A percentile compares a stretch with the other conserved stretches of the same genome.
These are phyloP conservation scores for Sporothrix globosa DNA, from an alignment of 2,329 filamentous ascomycete species.

Conservation along the genomic window DNA sequence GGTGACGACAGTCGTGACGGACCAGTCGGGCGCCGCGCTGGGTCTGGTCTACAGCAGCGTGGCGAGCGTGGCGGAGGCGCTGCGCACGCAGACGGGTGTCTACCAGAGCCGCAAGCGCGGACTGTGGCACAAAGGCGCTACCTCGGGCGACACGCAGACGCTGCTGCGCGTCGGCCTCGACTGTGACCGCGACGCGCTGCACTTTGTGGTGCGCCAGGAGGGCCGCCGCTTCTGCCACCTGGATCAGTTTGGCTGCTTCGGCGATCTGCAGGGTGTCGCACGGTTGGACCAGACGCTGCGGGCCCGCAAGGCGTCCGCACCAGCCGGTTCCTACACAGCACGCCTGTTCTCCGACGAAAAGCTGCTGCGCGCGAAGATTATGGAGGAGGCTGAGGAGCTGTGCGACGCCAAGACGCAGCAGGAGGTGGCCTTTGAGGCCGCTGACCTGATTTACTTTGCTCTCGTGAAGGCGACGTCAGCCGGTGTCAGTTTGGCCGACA, in stretches of 20 bases:
- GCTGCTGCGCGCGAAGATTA: slow-evolving; percentile 90
- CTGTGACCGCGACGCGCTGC: slow-evolving; percentile 90
- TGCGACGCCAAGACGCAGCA: slow-evolving; percentile 70
- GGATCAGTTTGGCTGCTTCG: slow-evolving; percentile 90
- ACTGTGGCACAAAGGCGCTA: slow-evolving; percentile 94
- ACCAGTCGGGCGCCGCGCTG: slow-evolving; percentile 80
- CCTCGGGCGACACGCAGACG: slow-evolving; percentile 91
- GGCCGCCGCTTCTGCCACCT: slow-evolving; percentile 91
- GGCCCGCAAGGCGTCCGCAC: slow-evolving; percentile 79
- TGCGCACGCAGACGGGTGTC: slow-evolving; percentile 77
- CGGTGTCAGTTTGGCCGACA: slow-evolving; percentile 83
- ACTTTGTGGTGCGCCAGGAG: slow-evolving; percentile 86
- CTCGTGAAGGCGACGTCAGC: slow-evolving; percentile 84
- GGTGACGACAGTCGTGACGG: slow-evolving; percentile 86
- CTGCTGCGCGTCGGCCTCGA: slow-evolving; percentile 82
- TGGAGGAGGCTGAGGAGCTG: slow-evolving; percentile 96
- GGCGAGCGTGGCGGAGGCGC: slow-evolving; percentile 83
- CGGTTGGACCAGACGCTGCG: slow-evolving; percentile 85
- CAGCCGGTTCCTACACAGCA: slow-evolving; percentile 89
- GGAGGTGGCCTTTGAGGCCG: slow-evolving; percentile 90
- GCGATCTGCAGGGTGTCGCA: slow-evolving; percentile 77
- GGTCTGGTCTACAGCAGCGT: slow-evolving; percentile 94
- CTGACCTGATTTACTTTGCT: slow-evolving; percentile 94
- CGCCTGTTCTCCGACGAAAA: slow-evolving; percentile 90
- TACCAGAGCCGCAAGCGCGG: slow-evolving; percentile 97